Base-by-base conservation (phyloP, 441 rosid species). In the Viola pubescens region DNA sequence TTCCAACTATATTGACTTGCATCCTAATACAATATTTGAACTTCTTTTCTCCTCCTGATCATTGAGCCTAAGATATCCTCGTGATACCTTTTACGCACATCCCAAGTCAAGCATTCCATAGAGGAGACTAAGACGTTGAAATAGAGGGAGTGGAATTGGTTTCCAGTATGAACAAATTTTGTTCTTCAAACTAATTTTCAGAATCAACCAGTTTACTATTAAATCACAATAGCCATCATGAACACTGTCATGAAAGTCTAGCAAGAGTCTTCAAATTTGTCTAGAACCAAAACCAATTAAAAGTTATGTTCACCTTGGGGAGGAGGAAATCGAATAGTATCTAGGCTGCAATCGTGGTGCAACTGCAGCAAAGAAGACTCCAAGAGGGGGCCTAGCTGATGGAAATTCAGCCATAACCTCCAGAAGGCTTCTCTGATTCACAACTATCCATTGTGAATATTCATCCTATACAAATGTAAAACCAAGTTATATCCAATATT, bases 271-370 rank as follows among this genome's bases (percentile, higher is more conserved):
- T 26, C 34, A 26, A 34, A 43, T 41, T 11, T 12, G n/a, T 54
- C 8, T n/a, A 34, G 13, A 52, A 38, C 37, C 13, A 37, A 6
- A 54, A 26, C 34, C 34, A 26, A 26, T 26, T 26, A 26, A 26
- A 40, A 53, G 38, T 37, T 54, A 37, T 69, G 52, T 66, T 80
- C 67, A 90, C 99, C 87, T 90, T 48, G 96, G 91, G 19, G 99
- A 94, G 56, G 99, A 94, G 54, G 99, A 94, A 70, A 94, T 94
- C 9, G 99, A 94, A 74, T 94, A 94, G 71, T 77, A 94, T 87
- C 99, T 79, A 16, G 95, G 99, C 75, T 83, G 97, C 81, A 94
- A 79, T 45, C 96, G 84, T 5, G 96, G 91, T 59, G 91, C 91
- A 65, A 94, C 86, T 60, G 89, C 81, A 4, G 97, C 97, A 77